Base-by-base conservation (phyloP, 2,329 filamentous ascomycete genomes). In the Dactylella cylindrospora region DNA sequence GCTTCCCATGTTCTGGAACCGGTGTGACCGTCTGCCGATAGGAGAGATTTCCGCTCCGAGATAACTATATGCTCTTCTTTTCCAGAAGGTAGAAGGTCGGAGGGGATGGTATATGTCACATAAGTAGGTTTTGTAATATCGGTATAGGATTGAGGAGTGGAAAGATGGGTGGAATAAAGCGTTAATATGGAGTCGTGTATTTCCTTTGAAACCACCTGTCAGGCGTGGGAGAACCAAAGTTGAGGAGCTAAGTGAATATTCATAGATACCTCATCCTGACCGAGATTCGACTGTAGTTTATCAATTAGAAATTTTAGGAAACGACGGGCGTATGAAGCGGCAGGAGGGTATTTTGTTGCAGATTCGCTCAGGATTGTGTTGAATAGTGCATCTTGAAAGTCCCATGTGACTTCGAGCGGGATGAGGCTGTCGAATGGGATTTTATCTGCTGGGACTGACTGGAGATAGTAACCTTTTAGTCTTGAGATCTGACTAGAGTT, bases 1-100 rank as follows among this genome's bases (percentile, higher is more conserved):
- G 87, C 87, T 71, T 91, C 88, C 88, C 87, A 93, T 0, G 88
- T 91, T 26, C 87, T 80, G 19, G 87, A 77, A 1, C 87, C 87
- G 0, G 87, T 91, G 0, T 85, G 90, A 1, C 86, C 85, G 0
- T 78, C 78, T 1, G 83, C 84, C 1, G 85, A 82, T 40, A 91
- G 80, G 22, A 90, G 77, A 7, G 49, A 36, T 8, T 35, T 54
- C 9, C 57, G 23, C 79, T 79, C 2, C 82, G 80, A 25, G 83
- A 83, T 73, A 90, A 87, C 10, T 86, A 77, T 1, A 90, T 74
- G 0, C 90, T 78, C 22, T 71, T 69, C 17, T 32, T 46, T 12
- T 33, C 52, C 10, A 40, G 54, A 40, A 35, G 51, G 10, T 35
- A 36, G 15, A 10, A 45, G 35, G 5, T 33, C 40, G 1, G 47